Base-by-base conservation (phyloP, 164 flowering plant species). In the Magnolia kwangsiensis region DNA sequence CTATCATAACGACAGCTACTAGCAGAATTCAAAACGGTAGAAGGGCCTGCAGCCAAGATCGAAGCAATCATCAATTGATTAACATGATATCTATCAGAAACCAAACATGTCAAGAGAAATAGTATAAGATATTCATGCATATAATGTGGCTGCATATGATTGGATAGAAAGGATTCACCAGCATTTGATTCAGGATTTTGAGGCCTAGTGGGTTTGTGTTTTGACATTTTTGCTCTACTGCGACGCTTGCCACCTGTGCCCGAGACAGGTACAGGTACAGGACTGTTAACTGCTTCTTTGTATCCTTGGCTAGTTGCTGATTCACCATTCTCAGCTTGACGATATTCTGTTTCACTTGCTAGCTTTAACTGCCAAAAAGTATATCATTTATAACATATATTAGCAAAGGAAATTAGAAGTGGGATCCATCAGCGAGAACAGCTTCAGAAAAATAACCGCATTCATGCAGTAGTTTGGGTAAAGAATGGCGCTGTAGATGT, bases 1-100 rank as follows among this genome's bases (percentile, higher is more conserved):
- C 88, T 89, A 79, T 90, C 93, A 75, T 86, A 87, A 1, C 91
- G 91, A 76, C 91, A 86, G 67, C 73, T 68, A 79, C 49, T 78
- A 74, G 80, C 78, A 66, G 83, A 75, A 80, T 73, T 83, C 66
- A 81, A 74, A 69, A 69, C 71, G 78, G 78, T 77, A 65, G 81
- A 37, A 45, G 74, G 78, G 3, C 78, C 89, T 81, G 87, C 63
- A 72, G 65, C 24, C 5, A 55, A 50, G 69, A 66, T 70, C 0
- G 51, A 77, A 58, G 45, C 18, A 77, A 21, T 37, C 55, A 37
- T 63, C 23, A 61, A 29, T 63, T 8, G 50, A 71, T 18, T 3
- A 51, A 67, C 69, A 50, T 1, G 7, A 11, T 10, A 31, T 27
- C 45, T 37, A 5, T 37, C 45, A 37, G 45, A 37, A 37, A 37